Base-by-base conservation (phyloP, 2,329 filamentous ascomycete species). In the Ophiognomonia clavigignenti-juglandacearum region DNA sequence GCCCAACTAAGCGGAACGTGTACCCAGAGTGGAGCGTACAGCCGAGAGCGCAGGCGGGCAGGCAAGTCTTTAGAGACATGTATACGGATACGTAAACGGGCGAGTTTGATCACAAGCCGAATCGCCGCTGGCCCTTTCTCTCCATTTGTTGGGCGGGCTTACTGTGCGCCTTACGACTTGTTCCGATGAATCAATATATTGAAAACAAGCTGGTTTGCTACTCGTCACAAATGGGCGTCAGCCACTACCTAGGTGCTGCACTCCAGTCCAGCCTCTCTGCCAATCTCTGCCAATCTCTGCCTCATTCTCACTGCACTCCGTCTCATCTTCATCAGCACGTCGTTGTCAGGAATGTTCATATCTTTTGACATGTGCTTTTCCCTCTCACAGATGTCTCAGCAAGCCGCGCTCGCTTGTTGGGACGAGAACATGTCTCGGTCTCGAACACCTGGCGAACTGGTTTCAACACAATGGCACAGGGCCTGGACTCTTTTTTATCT, bases 171-270 rank as follows among this genome's bases (percentile, higher is more conserved):
- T 3, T 7, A 20, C 38, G 4, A 40, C 27, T 20, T 29, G 24
- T 14, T 16, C 14, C 29, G 24, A 20, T n/a, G n/a, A n/a, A n/a
- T n/a, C n/a, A n/a, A n/a, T n/a, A n/a, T n/a, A n/a, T n/a, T n/a
- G n/a, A n/a, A n/a, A n/a, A n/a, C n/a, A n/a, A n/a, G n/a, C n/a
- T n/a, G n/a, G n/a, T n/a, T n/a, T 24, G 26, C 19, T 38, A 42
- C 45, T 38, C 32, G 39, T 48, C 45, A 43, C 39, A 48, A 43
- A 32, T 37, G 20, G 38, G 35, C 43, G 24, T 23, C 13, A 6
- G 14, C 38, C 14, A 29, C 9, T 40, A 8, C 11, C 6, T 29
- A 7, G 24, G 29, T 45, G 32, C 22, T 38, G 34, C 11, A 45
- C 37, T 23, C 18, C 32, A 26, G 42, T 34, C 24, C 29, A 31